Evolutionary conservation across 1,284 basidiomycete genomes (phyloP).

Genomic region (Anthracocystis setariae): DNA sequence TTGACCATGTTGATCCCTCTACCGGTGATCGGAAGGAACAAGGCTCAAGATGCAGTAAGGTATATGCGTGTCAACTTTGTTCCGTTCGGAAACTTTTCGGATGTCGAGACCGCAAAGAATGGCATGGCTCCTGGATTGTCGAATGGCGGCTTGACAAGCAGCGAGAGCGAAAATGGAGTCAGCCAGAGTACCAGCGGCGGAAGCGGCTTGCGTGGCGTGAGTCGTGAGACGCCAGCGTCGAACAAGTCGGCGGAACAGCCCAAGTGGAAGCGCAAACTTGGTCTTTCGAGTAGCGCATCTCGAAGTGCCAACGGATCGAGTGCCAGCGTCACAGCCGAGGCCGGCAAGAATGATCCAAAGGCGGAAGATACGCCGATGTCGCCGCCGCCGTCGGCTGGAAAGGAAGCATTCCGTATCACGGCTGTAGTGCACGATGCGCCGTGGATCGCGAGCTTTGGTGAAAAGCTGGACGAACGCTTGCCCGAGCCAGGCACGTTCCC

Average conservation of each 20-base stretch:
- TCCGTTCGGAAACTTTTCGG: constrained; percentile 31
- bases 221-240: constrained; percentile 5
- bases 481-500: constrained; percentile 50
- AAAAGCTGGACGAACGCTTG: constrained; percentile 23
- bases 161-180: constrained; percentile 12
- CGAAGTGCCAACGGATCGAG: not conserved
- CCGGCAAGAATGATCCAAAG: no score
- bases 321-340: no score
- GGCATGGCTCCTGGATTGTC: not conserved
- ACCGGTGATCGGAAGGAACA: constrained; percentile 33
- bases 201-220: constrained; percentile 12
- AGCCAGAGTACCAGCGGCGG: constrained; percentile 25
- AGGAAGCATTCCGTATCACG: constrained; percentile 44
- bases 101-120: constrained; percentile 5
- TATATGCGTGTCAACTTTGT: constrained; percentile 55
- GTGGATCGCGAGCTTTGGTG: constrained; percentile 12
- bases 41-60: constrained; percentile 24
- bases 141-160: constrained; percentile 9
- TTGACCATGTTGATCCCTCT: constrained; percentile 61
- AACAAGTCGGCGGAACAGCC: constrained; percentile 23
- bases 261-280: constrained; percentile 44
- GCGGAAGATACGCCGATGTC: constrained; percentile 8
- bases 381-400: not conserved
- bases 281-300: constrained; percentile 11
- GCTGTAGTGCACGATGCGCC: constrained; percentile 46